These are phyloP conservation scores for Cryptosporidium xiaoi DNA, from an alignment of 169 alveolate genomes.

Conservation along the genomic window DNA sequence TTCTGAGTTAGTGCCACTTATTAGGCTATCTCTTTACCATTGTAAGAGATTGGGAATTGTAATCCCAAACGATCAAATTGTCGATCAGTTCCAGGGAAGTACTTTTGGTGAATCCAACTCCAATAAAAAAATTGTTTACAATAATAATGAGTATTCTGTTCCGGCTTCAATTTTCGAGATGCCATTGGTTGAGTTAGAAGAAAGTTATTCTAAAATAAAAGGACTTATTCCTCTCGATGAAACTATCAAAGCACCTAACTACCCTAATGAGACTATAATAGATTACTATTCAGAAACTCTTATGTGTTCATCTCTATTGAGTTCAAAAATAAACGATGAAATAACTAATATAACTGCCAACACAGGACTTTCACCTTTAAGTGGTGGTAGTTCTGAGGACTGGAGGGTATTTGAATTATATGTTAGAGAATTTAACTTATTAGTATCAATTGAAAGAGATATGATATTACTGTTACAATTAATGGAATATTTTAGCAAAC, in stretches of 20 bases:
- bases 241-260: not conserved
- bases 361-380: slow-evolving; percentile 10
- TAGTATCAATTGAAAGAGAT: slow-evolving; percentile 62
- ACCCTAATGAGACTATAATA: slow-evolving; percentile 10
- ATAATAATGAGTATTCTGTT: slow-evolving; percentile 26
- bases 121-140: slow-evolving; percentile 20
- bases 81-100: not conserved
- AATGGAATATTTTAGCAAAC: slow-evolving; percentile 16
- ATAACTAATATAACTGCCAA: slow-evolving; percentile 36
- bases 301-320: slow-evolving; percentile 32
- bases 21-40: slow-evolving; percentile 54
- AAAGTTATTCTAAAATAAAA: slow-evolving; percentile 14
- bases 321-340: slow-evolving; percentile 46
- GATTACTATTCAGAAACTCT: slow-evolving; percentile 52
- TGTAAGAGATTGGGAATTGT: slow-evolving; percentile 54
- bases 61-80: not conserved
- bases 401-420: slow-evolving; percentile 44
- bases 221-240: slow-evolving; percentile 15
- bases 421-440: slow-evolving; percentile 22
- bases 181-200: slow-evolving; percentile 25
- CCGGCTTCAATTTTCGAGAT: slow-evolving; percentile 29
- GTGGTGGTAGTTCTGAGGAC: not conserved
- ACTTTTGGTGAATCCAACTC: not conserved
- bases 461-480: slow-evolving; percentile 27
- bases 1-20: slow-evolving; percentile 37